Evolutionary conservation across 2,329 filamentous ascomycete species (phyloP).

Genomic region (Ascosphaera pollenicola): DNA sequence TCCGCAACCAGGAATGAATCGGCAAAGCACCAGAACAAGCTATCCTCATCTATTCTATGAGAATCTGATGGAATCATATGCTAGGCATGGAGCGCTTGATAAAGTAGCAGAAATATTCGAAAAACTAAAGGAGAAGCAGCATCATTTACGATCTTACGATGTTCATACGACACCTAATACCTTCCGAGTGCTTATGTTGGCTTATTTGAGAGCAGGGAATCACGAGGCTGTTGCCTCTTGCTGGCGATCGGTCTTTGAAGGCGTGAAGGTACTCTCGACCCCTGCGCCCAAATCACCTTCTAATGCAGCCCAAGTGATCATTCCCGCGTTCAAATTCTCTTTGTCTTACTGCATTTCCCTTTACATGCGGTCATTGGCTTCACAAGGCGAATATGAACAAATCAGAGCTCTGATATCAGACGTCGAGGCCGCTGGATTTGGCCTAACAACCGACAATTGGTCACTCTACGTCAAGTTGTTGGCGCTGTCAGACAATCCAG

Average conservation of each 20-base stretch:
- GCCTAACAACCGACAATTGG: conserved; percentile 56
- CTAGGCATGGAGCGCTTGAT: conserved; percentile 21
- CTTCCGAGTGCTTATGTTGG: conserved; percentile 41
- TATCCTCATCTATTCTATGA: conserved; percentile 31
- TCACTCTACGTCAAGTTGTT: conserved; percentile 54
- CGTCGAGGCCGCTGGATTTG: conserved; percentile 46
- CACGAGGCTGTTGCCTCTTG: conserved; percentile 38
- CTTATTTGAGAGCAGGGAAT: conserved; percentile 34
- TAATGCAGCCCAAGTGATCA: conserved; percentile 6
- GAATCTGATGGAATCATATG: conserved; percentile 33
- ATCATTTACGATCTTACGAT: conserved; percentile 1
- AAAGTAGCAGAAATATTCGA: conserved; percentile 34
- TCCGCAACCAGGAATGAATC: conserved; percentile 14
- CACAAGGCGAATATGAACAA: conserved; percentile 30
- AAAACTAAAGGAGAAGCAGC: conserved; percentile 20
- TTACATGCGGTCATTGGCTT: conserved; percentile 30
- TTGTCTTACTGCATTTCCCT: conserved; percentile 26
- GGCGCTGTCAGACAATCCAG: conserved; percentile 33
- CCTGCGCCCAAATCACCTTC: too few species aligned
- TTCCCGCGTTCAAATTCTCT: conserved; percentile 24
- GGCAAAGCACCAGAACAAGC: conserved; percentile 17
- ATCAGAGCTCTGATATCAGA: conserved; percentile 30
- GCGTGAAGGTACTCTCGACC: conserved; percentile 27
- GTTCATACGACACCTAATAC: conserved; percentile 19
- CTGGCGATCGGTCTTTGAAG: conserved; percentile 41